Conservation (phyloP, 176 grass and related monocot species). For the Eragrostis nindensis region DNA sequence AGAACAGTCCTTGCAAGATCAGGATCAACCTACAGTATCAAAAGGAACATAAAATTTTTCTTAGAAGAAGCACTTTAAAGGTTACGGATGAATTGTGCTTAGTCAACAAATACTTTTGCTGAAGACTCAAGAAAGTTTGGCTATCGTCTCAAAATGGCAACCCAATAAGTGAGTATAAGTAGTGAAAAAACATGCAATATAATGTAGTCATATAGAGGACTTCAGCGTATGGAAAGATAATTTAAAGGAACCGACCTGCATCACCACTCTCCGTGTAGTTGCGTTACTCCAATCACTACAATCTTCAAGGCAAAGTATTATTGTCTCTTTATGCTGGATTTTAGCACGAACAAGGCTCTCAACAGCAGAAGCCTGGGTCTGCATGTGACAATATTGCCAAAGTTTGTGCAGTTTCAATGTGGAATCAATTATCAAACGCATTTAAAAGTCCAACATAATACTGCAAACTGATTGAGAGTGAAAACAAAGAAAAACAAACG, state of each 20-base stretch:
- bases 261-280: slow-evolving; percentile 88
- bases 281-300: slow-evolving; percentile 97
- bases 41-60: slow-evolving; percentile 10
- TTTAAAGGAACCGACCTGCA: slow-evolving; percentile 69
- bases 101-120: neutral
- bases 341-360: slow-evolving; percentile 81
- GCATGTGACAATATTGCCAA: slow-evolving; percentile 43
- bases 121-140: neutral
- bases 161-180: neutral
- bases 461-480: neutral
- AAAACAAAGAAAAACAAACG: neutral
- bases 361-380: slow-evolving; percentile 90
- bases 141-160: slow-evolving; percentile 20
- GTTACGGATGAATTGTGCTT: slow-evolving; percentile 7
- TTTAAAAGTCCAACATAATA: slow-evolving; percentile 1
- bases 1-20: slow-evolving; percentile 94
- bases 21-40: slow-evolving; percentile 71
- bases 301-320: slow-evolving; percentile 96
- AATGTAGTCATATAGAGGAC: neutral
- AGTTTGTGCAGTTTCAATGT: slow-evolving; percentile 2
- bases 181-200: slow-evolving; percentile 9
- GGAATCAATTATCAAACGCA: slow-evolving; percentile 28
- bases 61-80: slow-evolving; percentile 2
- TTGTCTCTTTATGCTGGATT: slow-evolving; percentile 87
- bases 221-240: slow-evolving; percentile 1